Percentiles rank a stretch among this genome's conserved stretches.
Conservation (phyloP, 164 flowering plant genomes). For the Umbellularia californica region DNA sequence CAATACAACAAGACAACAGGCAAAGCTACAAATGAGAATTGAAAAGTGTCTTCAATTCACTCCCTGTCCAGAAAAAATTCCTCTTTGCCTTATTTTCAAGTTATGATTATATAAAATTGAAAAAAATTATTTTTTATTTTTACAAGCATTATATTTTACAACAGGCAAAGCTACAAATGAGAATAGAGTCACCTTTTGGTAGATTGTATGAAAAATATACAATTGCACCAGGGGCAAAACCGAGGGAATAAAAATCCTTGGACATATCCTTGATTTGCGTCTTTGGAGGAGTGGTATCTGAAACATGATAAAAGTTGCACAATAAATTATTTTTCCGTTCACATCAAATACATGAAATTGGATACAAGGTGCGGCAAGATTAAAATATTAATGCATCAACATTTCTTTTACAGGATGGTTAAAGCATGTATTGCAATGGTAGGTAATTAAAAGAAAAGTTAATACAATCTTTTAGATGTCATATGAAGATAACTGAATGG, state of each 20-base stretch:
- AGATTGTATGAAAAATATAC: constrained; percentile 76
- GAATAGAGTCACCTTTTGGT: constrained; percentile 50
- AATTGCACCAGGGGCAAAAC: constrained; percentile 92
- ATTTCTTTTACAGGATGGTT: neutral
- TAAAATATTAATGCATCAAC: neutral
- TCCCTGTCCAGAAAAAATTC: too few relatives aligned
- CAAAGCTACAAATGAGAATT: neutral
- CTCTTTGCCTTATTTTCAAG: too few relatives aligned
- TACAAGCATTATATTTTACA: too few relatives aligned
- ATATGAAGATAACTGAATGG: too few relatives aligned
- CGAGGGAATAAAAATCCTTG: constrained; percentile 78
- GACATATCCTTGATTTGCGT: constrained; percentile 65
- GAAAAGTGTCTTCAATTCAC: too few relatives aligned
- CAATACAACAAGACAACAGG: neutral
- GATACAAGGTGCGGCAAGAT: neutral
- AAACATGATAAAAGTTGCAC: constrained; percentile 13
- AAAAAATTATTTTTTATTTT: too few relatives aligned
- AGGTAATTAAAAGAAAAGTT: too few relatives aligned
- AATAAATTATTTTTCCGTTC: neutral
- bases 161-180: too few relatives aligned
- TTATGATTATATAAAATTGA: too few relatives aligned
- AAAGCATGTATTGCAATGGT: neutral
- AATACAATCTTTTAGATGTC: too few relatives aligned
- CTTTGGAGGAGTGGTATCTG: constrained; percentile 97
- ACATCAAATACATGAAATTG: neutral